Evolutionary conservation across 2,329 filamentous ascomycete species (phyloP), one percentile per base, ranked within the genome.

Genomic region (Trichoderma sp.): DNA sequence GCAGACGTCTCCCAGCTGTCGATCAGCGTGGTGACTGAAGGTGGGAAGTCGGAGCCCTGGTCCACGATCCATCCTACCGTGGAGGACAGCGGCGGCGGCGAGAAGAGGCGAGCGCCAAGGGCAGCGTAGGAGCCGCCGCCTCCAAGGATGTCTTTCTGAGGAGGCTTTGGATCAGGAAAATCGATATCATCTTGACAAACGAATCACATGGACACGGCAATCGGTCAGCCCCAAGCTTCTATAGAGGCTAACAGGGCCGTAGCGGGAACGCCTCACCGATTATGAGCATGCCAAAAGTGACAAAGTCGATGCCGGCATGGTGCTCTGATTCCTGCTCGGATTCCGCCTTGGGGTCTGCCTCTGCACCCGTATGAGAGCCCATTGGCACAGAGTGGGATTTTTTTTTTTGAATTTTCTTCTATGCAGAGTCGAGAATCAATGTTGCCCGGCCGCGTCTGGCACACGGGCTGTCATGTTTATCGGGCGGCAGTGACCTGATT

Each of bases 11-110:
- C 81, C 94, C 96, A 97, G 55, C 87, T 85, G 16, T 86, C 81
- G 73, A 99, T 89, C 55, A 87, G 83, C 2, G 84, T 77, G 59
- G 86, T 85, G 64, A 97, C 83, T 14, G 86, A 81, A 0, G 82
- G 72, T 0, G 95, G 94, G 73, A 98, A 98, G 80, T 98, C 96
- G 19, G 88, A 91, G 35, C 96, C 96, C 75, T 89, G 88, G 79
- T 99, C 95, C 55, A 98, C 88, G 71, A 98, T 90, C 94, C 94
- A 98, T 72, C 93, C 93, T 6, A 98, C 88, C 2, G 87, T 85
- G 47, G 83, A 84, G 27, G 93, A 92, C 57, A 84, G 76, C 3
- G 89, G 85, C 37, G 85, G 81, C 2, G 93, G 92, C 5, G 93
- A 95, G 78, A 97, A 91, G 60, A 99, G 84, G 37, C 96, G 92